These are phyloP conservation scores for Sisymbrium altissimum DNA, from an alignment of 345 rosid genomes.

Conservation along the genomic window DNA sequence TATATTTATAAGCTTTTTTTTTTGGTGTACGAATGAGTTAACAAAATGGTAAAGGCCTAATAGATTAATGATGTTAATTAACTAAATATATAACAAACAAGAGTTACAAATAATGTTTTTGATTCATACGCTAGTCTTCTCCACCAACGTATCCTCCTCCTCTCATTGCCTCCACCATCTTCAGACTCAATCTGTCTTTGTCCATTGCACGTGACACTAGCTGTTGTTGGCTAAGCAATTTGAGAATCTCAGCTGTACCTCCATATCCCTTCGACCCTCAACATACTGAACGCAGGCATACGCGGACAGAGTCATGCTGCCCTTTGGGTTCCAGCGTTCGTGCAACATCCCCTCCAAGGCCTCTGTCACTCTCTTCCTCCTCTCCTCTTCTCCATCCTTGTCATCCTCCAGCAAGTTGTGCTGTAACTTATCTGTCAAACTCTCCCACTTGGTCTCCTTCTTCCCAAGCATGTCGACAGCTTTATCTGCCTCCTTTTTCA, in stretches of 20 bases:
- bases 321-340: conserved; percentile 30
- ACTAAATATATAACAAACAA: neutral
- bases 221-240: conserved; percentile 6
- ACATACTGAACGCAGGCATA: conserved; percentile 36
- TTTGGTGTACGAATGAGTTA: neutral
- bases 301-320: conserved; percentile 29
- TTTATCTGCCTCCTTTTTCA: conserved; percentile 48
- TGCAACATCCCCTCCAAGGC: conserved; percentile 29
- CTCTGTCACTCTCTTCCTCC: conserved; percentile 35
- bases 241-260: conserved; percentile 22
- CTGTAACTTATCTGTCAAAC: conserved; percentile 23
- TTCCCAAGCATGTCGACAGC: conserved; percentile 32
- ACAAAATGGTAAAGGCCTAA: neutral
- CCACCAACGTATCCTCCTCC: conserved; percentile 29
- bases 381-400: conserved; percentile 36
- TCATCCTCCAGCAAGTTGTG: conserved; percentile 23
- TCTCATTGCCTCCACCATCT: conserved; percentile 29
- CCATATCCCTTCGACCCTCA: conserved; percentile 29
- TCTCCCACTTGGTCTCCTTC: conserved; percentile 33
- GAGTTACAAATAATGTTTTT: neutral
- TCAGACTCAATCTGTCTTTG: conserved; percentile 13
- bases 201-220: conserved; percentile 13
- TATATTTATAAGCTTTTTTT: neutral
- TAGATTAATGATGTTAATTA: neutral
- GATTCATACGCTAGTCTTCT: neutral